Evolutionary conservation across 2,329 filamentous ascomycete species (phyloP).

Genomic region (Rutstroemia sp.): DNA sequence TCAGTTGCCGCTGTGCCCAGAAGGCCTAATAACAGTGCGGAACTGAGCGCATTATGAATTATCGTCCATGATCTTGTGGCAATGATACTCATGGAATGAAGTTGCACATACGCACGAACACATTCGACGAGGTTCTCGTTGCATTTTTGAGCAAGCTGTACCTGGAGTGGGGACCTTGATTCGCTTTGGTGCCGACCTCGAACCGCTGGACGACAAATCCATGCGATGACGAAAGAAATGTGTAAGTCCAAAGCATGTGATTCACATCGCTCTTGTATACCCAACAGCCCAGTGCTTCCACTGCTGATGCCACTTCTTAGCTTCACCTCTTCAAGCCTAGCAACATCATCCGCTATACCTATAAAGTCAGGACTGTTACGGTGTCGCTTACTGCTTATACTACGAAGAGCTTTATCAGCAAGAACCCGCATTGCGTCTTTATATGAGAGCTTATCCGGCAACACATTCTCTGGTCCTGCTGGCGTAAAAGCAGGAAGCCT

Average conservation of each 20-base stretch:
- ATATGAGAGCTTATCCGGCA: not conserved
- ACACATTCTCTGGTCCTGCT: constrained; percentile 25
- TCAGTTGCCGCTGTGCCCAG: not conserved
- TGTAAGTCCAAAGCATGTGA: not conserved
- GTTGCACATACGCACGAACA: not conserved
- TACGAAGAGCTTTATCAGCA: not conserved
- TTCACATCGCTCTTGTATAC: not conserved
- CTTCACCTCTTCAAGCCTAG: not conserved
- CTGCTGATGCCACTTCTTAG: not conserved
- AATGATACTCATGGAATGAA: not conserved
- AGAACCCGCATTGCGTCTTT: not conserved
- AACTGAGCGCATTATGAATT: not conserved
- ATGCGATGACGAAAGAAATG: not conserved
- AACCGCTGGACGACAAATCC: not conserved
- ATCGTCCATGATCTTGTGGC: not conserved
- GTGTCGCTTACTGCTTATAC: not conserved
- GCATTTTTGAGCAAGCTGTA: not conserved
- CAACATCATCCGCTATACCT: not conserved
- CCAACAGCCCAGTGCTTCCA: not conserved
- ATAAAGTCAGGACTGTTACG: not conserved
- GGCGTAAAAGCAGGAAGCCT: constrained; percentile 23
- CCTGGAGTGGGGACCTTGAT: not conserved
- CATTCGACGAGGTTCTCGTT: not conserved
- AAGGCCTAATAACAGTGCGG: not conserved
- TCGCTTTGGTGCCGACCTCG: not conserved